phyloP scores from a whole-genome alignment of 345 rosid species.

The Geranium rotundifolium region DNA sequence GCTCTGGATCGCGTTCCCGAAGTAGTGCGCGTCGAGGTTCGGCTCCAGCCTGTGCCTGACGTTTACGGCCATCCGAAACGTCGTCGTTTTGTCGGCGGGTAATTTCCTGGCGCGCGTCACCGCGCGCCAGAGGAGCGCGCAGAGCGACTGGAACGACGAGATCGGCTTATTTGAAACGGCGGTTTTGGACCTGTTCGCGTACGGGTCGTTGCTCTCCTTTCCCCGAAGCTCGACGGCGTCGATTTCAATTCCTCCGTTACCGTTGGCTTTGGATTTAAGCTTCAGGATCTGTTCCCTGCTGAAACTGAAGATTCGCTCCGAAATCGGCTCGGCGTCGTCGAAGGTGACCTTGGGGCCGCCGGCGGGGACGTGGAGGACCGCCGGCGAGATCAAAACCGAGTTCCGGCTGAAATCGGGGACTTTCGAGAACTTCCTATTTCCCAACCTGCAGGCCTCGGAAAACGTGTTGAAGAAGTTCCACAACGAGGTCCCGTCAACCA shows the following conservation, averaged over 20 bases:
- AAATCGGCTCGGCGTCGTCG: slow-evolving; percentile 48
- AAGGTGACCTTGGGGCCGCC: slow-evolving; percentile 76
- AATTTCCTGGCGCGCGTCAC: slow-evolving; percentile 81
- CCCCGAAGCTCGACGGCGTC: slow-evolving; percentile 52
- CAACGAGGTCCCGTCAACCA: slow-evolving; percentile 75
- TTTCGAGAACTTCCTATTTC: slow-evolving; percentile 22
- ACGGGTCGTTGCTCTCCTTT: slow-evolving; percentile 51
- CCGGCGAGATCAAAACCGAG: slow-evolving; percentile 50
- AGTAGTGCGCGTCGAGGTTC: slow-evolving; percentile 50
- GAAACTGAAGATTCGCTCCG: slow-evolving; percentile 82
- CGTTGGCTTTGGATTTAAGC: slow-evolving; percentile 57
- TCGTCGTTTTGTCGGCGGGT: slow-evolving; percentile 36
- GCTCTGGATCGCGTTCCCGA: slow-evolving; percentile 97
- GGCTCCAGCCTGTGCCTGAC: slow-evolving; percentile 67
- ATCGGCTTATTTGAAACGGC: slow-evolving; percentile 27
- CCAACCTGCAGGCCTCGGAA: slow-evolving; percentile 51
- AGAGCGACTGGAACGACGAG: slow-evolving; percentile 80
- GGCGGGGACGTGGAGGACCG: slow-evolving; percentile 47
- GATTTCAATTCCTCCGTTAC: slow-evolving; percentile 10
- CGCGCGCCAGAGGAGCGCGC: slow-evolving; percentile 69
- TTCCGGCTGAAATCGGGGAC: slow-evolving; percentile 59
- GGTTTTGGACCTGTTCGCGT: slow-evolving; percentile 15
- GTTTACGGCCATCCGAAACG: slow-evolving; percentile 93
- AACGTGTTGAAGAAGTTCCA: slow-evolving; percentile 92
- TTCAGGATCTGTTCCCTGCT: slow-evolving; percentile 47